A percentile compares a stretch with the other conserved stretches of the same genome.
phyloP scores from a whole-genome alignment of 2,329 filamentous ascomycete genomes.

The Aureobasidium leucospermi region DNA sequence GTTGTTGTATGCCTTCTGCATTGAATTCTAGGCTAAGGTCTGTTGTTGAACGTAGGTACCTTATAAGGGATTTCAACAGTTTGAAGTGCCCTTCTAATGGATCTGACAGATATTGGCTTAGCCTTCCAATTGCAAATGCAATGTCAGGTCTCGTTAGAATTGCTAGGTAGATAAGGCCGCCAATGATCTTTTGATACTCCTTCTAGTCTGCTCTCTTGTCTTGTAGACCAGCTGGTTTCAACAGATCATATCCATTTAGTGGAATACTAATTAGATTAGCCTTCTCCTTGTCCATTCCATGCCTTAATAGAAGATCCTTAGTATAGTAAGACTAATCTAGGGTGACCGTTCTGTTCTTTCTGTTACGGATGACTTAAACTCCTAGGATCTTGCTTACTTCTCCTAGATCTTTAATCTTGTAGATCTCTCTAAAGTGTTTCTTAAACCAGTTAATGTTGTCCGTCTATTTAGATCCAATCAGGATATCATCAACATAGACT shows the following conservation, averaged over 20 bases:
- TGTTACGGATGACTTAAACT: background rate
- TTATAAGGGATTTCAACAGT: background rate
- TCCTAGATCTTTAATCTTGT: background rate
- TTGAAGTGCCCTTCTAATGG: background rate
- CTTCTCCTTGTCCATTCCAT: background rate
- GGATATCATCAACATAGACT: background rate
- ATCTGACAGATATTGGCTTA: background rate
- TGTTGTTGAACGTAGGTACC: background rate
- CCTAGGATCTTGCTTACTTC: background rate
- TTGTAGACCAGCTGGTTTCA: background rate
- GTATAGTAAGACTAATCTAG: slow-evolving; percentile 2
- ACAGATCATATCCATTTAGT: background rate
- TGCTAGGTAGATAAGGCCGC: background rate
- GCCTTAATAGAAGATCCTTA: background rate
- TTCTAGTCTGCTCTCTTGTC: background rate
- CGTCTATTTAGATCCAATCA: background rate
- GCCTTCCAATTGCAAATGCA: background rate
- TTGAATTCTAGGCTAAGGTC: background rate
- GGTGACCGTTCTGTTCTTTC: background rate
- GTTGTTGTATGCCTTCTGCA: background rate
- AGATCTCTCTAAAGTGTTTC: background rate
- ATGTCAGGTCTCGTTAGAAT: background rate
- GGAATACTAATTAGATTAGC: slow-evolving; percentile 1
- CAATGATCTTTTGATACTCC: background rate
- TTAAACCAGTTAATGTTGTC: background rate